Conservation (phyloP, 257 asterid genomes). For the Scutellaria galericulata region DNA sequence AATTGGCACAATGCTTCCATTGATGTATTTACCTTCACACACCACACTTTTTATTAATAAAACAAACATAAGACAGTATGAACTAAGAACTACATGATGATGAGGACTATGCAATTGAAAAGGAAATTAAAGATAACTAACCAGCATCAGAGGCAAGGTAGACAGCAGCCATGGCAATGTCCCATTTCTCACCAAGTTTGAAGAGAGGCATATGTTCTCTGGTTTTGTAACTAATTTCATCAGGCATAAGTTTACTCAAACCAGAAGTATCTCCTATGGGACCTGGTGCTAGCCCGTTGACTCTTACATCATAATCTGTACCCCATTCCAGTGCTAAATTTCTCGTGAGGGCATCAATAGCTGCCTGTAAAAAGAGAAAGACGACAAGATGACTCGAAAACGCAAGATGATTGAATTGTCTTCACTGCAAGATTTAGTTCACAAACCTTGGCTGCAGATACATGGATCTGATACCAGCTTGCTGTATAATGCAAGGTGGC, state of each 20-base stretch:
- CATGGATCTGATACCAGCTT: slow-evolving; percentile 91
- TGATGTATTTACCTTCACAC: slow-evolving; percentile 69
- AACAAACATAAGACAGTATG: too few species aligned
- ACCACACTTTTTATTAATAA: background rate
- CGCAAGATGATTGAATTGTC: slow-evolving; percentile 9
- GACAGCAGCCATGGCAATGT: slow-evolving; percentile 90
- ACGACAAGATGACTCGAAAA: background rate
- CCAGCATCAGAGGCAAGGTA: slow-evolving; percentile 90
- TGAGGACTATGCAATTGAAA: background rate
- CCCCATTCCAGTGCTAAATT: slow-evolving; percentile 95
- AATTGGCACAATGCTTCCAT: slow-evolving; percentile 64
- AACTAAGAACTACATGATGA: too few species aligned
- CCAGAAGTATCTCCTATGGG: slow-evolving; percentile 85
- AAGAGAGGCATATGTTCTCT: slow-evolving; percentile 59
- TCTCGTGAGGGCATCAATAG: slow-evolving; percentile 81
- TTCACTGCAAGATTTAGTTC: slow-evolving; percentile 9
- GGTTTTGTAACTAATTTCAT: slow-evolving; percentile 53
- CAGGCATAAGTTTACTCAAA: slow-evolving; percentile 69
- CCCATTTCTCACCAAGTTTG: slow-evolving; percentile 89
- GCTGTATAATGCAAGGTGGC: slow-evolving; percentile 94
- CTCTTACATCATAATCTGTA: slow-evolving; percentile 77
- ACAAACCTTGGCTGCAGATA: slow-evolving; percentile 90
- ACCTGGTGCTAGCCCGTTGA: slow-evolving; percentile 91
- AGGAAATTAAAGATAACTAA: slow-evolving; percentile 40
- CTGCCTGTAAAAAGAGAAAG: slow-evolving; percentile 58